Base-by-base conservation (phyloP, 2,329 filamentous ascomycete genomes). In the Ceratocystis harringtonii region DNA sequence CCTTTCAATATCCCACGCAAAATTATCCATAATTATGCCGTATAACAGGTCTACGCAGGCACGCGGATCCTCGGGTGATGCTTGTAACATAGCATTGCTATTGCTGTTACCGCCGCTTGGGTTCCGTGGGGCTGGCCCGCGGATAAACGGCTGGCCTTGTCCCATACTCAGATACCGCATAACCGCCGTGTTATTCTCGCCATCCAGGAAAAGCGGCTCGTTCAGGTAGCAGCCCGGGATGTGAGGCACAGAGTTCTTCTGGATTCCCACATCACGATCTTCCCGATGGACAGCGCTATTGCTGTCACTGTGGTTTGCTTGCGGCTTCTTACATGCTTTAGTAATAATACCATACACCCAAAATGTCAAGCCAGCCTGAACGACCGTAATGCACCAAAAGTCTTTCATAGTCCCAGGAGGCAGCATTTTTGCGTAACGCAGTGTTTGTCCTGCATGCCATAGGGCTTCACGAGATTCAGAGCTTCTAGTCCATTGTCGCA, bases 271-370 rank as follows among this genome's bases (percentile, higher is more conserved):
- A 17, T 58, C 30, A n/a, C 55, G 15, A 58, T 36, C 32, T 62
- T 62, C 32, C 41, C 2, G 41, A 25, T 41, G 8, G 3, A 15
- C 36, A 15, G 36, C 36, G 10, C 12, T 15, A 41, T 41, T 41
- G 36, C 22, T 17, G 60, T 7, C 43, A 3, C 3, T 36, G 22
- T 68, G 65, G 66, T 70, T 68, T 70, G 73, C 71, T 19, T 15
- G 25, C 36, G 36, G 12, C 5, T 70, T 71, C 7, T 62, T 57
- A 4, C 61, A 68, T n/a, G 66, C 64, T 19, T 57, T 74, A 22
- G 75, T 78, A 5, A 85, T 77, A 0, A 89, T 81, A 0, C 85
- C 84, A 69, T 86, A 88, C 0, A 81, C 81, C 88, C 88, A 90
- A 50, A 90, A 75, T 0, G 83, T 82, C 3, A 90, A 76, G 12